Percentiles rank a stretch among this genome's conserved stretches.
phyloP scores from a whole-genome alignment of 352 stramenopile species.

The Phytopythium delawarense region DNA sequence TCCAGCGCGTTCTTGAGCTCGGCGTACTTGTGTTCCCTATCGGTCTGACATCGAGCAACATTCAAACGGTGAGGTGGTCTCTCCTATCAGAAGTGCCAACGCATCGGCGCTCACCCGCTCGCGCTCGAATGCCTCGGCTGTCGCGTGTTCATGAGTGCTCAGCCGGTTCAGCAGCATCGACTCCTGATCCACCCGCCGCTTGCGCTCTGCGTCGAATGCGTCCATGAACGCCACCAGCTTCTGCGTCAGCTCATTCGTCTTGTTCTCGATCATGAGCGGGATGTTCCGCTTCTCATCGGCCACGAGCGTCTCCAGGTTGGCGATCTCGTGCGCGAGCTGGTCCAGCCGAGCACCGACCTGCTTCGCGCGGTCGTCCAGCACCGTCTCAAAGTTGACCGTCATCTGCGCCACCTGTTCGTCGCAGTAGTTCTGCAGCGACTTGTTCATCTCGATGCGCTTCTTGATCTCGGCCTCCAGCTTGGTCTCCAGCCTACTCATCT shows the following conservation, averaged over 20 bases:
- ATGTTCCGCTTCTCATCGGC: slow-evolving; percentile 87
- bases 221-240: slow-evolving; percentile 89
- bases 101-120: slow-evolving; percentile 35
- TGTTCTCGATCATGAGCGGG: slow-evolving; percentile 84
- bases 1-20: slow-evolving; percentile 70
- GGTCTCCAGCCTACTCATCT: slow-evolving; percentile 89
- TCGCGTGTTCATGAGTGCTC: slow-evolving; percentile 80
- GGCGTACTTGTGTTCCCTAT: slow-evolving; percentile 66
- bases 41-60: slow-evolving; percentile 14
- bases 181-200: slow-evolving; percentile 76
- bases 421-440: slow-evolving; percentile 89
- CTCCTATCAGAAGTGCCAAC: slow-evolving; percentile 1
- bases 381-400: slow-evolving; percentile 69
- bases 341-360: slow-evolving; percentile 72
- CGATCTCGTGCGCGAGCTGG: slow-evolving; percentile 73
- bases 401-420: slow-evolving; percentile 86
- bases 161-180: slow-evolving; percentile 91
- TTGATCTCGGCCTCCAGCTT: slow-evolving; percentile 92
- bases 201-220: slow-evolving; percentile 85
- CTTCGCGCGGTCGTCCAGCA: slow-evolving; percentile 76
- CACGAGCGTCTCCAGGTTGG: slow-evolving; percentile 75
- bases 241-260: slow-evolving; percentile 86
- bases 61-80: not conserved
- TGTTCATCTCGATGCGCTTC: slow-evolving; percentile 93
- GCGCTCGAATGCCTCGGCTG: slow-evolving; percentile 64